Percentiles rank a stretch among this genome's conserved stretches.
Conservation (phyloP, 306 rosid species). For the Quercus engelmannii region DNA sequence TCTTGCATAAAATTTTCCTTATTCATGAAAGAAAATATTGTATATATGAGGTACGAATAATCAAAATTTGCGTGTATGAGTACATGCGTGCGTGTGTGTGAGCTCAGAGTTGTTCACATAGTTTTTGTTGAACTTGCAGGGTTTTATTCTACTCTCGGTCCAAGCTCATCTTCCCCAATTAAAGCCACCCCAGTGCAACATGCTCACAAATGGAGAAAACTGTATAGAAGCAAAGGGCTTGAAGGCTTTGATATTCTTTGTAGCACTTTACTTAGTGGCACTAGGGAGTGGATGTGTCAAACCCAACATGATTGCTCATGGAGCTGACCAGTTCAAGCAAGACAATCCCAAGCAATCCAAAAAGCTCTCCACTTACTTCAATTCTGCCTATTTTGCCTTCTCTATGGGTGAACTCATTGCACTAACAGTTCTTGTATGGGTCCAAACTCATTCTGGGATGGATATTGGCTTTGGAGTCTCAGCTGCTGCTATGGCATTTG, state of each 20-base stretch:
- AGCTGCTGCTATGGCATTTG: constrained; percentile 89
- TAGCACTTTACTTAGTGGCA: constrained; percentile 87
- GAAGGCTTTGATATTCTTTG: constrained; percentile 64
- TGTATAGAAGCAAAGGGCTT: constrained; percentile 83
- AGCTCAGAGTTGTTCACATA: too few relatives aligned
- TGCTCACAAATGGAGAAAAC: constrained; percentile 13
- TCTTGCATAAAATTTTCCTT: too few relatives aligned
- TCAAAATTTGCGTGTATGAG: too few relatives aligned
- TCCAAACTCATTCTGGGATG: constrained; percentile 99
- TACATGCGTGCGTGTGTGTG: too few relatives aligned
- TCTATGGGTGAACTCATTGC: constrained; percentile 84
- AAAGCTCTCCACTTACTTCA: constrained; percentile 79
- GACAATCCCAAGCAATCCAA: constrained; percentile 45
- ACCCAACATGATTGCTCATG: constrained; percentile 95
- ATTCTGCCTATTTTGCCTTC: constrained; percentile 84
- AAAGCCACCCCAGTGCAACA: constrained; percentile 75
- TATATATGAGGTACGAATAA: too few relatives aligned
- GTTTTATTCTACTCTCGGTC: constrained; percentile 82
- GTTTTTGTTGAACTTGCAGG: constrained; percentile 32
- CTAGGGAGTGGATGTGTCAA: constrained; percentile 95
- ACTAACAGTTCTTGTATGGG: constrained; percentile 81
- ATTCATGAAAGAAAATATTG: too few relatives aligned
- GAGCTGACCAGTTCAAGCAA: constrained; percentile 77
- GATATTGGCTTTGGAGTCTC: constrained; percentile 93
- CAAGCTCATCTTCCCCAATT: constrained; percentile 90